These are phyloP conservation scores for Phyllostachys edulis DNA, from an alignment of 176 grass and related monocot genomes.

Conservation along the genomic window DNA sequence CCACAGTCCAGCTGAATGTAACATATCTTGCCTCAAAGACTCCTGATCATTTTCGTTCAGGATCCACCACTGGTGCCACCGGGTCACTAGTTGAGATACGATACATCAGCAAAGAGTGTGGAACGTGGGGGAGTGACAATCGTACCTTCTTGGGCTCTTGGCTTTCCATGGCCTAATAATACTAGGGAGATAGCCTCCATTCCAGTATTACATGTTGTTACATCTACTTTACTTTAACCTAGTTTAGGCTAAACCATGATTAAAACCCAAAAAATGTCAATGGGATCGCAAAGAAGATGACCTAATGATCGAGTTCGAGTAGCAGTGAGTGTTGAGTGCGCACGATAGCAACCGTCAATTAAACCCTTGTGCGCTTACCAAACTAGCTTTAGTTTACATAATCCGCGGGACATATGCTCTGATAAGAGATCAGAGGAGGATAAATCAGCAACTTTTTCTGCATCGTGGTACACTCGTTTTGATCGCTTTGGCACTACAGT, in stretches of 20 bases:
- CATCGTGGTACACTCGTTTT: neutral
- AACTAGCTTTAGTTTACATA: conserved; percentile 35
- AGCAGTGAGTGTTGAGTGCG: neutral
- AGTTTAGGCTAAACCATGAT: conserved; percentile 12
- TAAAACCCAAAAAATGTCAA: neutral
- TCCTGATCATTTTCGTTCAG: too few species aligned
- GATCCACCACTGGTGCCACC: too few species aligned
- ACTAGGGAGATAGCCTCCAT: neutral
- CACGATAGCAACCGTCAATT: conserved; percentile 22
- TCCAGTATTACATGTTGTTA: neutral
- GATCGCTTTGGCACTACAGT: neutral
- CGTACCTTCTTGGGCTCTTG: too few species aligned
- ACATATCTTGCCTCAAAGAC: too few species aligned
- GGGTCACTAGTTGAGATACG: too few species aligned
- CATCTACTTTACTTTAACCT: neutral
- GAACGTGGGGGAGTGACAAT: too few species aligned
- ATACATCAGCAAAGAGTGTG: too few species aligned
- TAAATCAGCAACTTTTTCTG: neutral
- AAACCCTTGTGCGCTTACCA: conserved; percentile 44
- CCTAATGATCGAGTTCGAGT: neutral
- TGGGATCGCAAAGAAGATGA: neutral
- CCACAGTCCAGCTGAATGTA: too few species aligned
- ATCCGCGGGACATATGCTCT: conserved; percentile 7
- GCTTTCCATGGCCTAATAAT: neutral
- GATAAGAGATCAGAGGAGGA: conserved; percentile 26